Base-by-base conservation (phyloP, 2,329 filamentous ascomycete genomes). In the Fusarium redolens region DNA sequence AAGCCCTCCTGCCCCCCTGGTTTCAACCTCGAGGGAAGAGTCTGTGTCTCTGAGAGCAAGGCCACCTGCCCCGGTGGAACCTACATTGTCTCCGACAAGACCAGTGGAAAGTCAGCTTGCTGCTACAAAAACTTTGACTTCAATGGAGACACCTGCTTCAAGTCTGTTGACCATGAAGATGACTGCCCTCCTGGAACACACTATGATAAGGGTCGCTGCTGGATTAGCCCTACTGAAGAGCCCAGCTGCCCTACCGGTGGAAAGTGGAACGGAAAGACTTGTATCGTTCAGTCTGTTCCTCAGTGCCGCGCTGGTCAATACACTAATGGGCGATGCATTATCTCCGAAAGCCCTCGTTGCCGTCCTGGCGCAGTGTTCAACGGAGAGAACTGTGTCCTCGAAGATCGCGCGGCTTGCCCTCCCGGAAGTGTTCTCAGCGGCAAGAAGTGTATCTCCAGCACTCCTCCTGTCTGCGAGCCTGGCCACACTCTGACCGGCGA, bases 1-100 rank as follows among this genome's bases (percentile, higher is more conserved):
- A 69, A 65, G 28, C 65, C 54, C 3, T 51, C 43, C 20, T 69
- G 67, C 9, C 59, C 52, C 9, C 58, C 59, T 1, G 65, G 51
- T 4, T 69, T 55, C 11, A n/a, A 55, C 1, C 41, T 69, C 4
- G 38, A 47, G 2, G 67, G 67, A 1, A 54, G 45, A 25, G 43
- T 69, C 4, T 69, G 52, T 11, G 25, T 28, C n/a, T 65, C 48
- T 22, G 41, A 66, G 17, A 66, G 44, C 7, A 52, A n/a, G 5
- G 63, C 60, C 4, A 37, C 22, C 10, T 65, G 60, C 6, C 35
- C 43, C 11, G 7, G n/a, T 9, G 60, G 43, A 2, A 65, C 60
- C 6, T 48, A n/a, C 10, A 18, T 63, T 10, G 38, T 37, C 10
- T 41, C 40, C 5, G 62, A 65, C 10, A 37, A 57, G 7, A 13